Base-by-base conservation (phyloP, 179 eudicot genomes). In the Silene coronaria region DNA sequence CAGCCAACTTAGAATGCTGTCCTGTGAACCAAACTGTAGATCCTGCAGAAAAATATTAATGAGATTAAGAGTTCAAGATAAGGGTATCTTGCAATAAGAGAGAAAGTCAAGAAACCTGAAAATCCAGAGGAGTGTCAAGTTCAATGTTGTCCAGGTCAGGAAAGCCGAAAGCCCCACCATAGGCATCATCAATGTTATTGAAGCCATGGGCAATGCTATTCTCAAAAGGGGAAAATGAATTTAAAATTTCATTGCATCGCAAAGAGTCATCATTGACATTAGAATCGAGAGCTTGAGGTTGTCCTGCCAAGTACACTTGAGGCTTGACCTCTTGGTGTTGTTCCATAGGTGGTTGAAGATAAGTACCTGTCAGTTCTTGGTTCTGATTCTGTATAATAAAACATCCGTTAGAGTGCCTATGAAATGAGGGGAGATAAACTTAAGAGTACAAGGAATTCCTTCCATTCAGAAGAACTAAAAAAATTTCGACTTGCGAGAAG, bases 11-110 rank as follows among this genome's bases (percentile, higher is more conserved):
- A 79, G 67, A 16, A 86, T 70, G 79, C 92, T 87, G 76, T 90
- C 96, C 77, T 89, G 92, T 60, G 96, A 90, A 26, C 86, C 83
- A 78, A 89, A 85, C 79, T 73, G 82, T 46, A 87, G 67, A 42
- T 90, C 92, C 96, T 90, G 89, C 80, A 12, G n/a, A 36, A 76
- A 26, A 17, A 17, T 53, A 59, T 42, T 0, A 13, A 7, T 36
- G 10, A 42, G 14, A 70, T 23, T 23, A 26, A 21, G 32, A 6
- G 8, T 19, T n/a, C 4, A 5, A 22, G 66, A 72, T 24, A 30
- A 21, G 13, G 2, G 4, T 59, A 30, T 72, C 28, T 30, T 11
- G 60, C 36, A 53, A 69, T n/a, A 36, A 1, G 60, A 55, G 53
- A 74, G 36, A 11, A 23, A 27, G 77, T n/a, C n/a, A n/a, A n/a